phyloP scores from a whole-genome alignment of 495 filamentous ascomycete species.

The Chlorociboria aeruginascens region DNA sequence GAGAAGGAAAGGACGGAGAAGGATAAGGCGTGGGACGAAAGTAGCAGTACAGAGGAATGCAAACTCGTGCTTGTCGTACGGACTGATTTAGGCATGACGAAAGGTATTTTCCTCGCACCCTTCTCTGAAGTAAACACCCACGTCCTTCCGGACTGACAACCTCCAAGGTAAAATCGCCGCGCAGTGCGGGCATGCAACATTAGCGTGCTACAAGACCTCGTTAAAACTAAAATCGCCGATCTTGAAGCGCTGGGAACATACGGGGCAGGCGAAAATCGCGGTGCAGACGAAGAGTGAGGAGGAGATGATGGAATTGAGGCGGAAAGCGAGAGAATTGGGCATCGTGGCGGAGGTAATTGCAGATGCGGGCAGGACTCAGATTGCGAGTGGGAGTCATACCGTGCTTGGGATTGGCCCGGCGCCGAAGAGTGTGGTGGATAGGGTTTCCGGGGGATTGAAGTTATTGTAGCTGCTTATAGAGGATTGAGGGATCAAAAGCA shows the following conservation, averaged over 20 bases:
- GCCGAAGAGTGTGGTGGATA: slow-evolving; percentile 75
- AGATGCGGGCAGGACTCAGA: slow-evolving; percentile 96
- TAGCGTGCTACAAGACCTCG: slow-evolving; percentile 86
- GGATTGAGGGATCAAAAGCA: background rate
- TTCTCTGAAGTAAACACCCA: background rate
- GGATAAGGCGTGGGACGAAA: slow-evolving; percentile 16
- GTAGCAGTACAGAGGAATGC: slow-evolving; percentile 61
- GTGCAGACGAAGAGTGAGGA: slow-evolving; percentile 77
- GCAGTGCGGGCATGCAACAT: slow-evolving; percentile 89
- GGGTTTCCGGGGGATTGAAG: slow-evolving; percentile 82
- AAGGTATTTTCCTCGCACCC: slow-evolving; percentile 43
- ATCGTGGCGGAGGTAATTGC: slow-evolving; percentile 79
- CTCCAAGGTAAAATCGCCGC: slow-evolving; percentile 92
- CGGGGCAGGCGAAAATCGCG: slow-evolving; percentile 86
- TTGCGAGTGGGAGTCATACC: slow-evolving; percentile 81
- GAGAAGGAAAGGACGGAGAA: slow-evolving; percentile 8
- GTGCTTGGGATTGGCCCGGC: slow-evolving; percentile 84
- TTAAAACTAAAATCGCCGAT: slow-evolving; percentile 38
- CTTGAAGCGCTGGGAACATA: slow-evolving; percentile 72
- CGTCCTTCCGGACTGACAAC: slow-evolving; percentile 1
- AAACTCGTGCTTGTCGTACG: slow-evolving; percentile 88
- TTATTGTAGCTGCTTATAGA: slow-evolving; percentile 42
- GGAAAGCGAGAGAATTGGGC: slow-evolving; percentile 68
- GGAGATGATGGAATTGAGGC: slow-evolving; percentile 65
- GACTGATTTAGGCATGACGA: slow-evolving; percentile 92